Base-by-base conservation (phyloP, 2,329 filamentous ascomycete genomes). In the Phaeoacremonium minimum region DNA sequence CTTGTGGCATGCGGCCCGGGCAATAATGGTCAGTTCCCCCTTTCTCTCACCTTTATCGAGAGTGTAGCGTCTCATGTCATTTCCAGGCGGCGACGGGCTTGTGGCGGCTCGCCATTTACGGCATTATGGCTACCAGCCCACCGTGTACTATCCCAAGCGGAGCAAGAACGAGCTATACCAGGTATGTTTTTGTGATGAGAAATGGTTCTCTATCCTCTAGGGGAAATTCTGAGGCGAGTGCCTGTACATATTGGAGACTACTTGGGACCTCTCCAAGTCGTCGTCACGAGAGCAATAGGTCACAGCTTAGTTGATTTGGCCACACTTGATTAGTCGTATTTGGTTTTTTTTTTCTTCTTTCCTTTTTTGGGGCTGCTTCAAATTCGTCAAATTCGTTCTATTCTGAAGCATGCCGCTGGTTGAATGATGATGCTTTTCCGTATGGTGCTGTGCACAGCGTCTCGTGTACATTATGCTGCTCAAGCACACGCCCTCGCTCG, bases 101-200 rank as follows among this genome's bases (percentile, higher is more conserved):
- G 93, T 98, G 18, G 90, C 91, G 32, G 93, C 93, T 36, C 82
- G 93, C 17, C 93, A 98, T 61, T 75, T 98, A 5, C 80, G 79
- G 57, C 86, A 95, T 55, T 97, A 94, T 57, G 91, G 93, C 43
- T 98, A 97, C 63, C 76, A 77, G 16, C 90, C 91, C 4, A 84
- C 80, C 7, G 72, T 98, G 30, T 97, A 93, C 67, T 97, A 95
- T 54, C 93, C 93, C 1, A 97, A 97, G 61, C 79, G 87, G 37
- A 83, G 83, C 58, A 93, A 91, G 57, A 91, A 89, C 47, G 89
- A 95, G 33, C 72, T 97, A 4, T 97, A 95, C 56, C 77, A 87
- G 67, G 86, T 88, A 61, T 48, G 62, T 49, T 6, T 18, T 29
- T n/a, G n/a, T n/a, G n/a, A n/a, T n/a, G 17, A 11, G n/a, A 9